phyloP scores from a whole-genome alignment of 495 filamentous ascomycete species.

The Penicillium goetzii region DNA sequence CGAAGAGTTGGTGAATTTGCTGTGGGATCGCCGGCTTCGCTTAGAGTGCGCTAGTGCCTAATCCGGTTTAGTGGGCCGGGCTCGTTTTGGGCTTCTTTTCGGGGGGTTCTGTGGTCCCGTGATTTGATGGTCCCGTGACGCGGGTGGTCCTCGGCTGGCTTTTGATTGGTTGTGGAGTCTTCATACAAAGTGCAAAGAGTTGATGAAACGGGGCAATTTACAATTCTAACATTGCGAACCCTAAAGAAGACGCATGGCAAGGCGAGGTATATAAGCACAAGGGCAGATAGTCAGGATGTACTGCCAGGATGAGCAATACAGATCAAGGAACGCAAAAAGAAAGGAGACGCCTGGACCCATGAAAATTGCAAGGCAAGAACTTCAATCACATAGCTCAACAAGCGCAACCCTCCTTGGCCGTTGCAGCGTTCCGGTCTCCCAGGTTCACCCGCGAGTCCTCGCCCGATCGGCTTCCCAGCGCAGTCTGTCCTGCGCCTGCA shows the following conservation, averaged over 20 bases:
- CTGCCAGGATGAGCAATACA: conserved; percentile 17
- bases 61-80: conserved; percentile 30
- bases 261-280: conserved; percentile 17
- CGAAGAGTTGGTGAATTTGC: conserved; percentile 43
- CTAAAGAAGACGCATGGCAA: background rate
- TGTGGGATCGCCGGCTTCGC: conserved; percentile 49
- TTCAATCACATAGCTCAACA: conserved; percentile 57
- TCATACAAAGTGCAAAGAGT: background rate
- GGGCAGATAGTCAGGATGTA: background rate
- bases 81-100: conserved; percentile 23
- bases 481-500: conserved; percentile 57
- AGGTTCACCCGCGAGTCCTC: conserved; percentile 53
- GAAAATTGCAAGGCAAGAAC: conserved; percentile 25
- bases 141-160: background rate
- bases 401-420: conserved; percentile 89
- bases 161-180: conserved; percentile 20
- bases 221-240: conserved; percentile 8
- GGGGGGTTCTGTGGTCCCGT: conserved; percentile 41
- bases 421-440: conserved; percentile 48
- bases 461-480: conserved; percentile 41
- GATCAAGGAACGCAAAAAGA: conserved; percentile 17
- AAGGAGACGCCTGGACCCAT: conserved; percentile 30
- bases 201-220: conserved; percentile 4
- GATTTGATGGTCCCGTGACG: conserved; percentile 17
- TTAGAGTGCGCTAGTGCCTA: conserved; percentile 43